Percentiles rank a stretch among this genome's conserved stretches.
These are phyloP conservation scores for Ilex asprella DNA, from an alignment of 257 asterid species.

Conservation along the genomic window DNA sequence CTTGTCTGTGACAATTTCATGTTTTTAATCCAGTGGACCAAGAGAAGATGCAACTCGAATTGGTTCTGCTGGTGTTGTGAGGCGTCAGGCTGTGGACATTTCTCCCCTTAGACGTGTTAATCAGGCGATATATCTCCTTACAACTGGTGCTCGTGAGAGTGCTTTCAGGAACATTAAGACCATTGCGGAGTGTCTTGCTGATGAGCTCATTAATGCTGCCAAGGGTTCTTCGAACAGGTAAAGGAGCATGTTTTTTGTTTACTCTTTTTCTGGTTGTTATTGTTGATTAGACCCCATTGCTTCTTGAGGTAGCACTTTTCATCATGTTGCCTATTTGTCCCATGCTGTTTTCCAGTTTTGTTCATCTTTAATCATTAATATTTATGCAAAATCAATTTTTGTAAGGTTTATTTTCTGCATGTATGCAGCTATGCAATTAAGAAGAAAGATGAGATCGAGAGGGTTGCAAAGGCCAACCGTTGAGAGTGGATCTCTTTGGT, in stretches of 20 bases:
- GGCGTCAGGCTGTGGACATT: too few relatives aligned
- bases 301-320: too few relatives aligned
- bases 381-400: too few relatives aligned
- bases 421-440: background rate
- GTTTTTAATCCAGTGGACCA: background rate
- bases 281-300: background rate
- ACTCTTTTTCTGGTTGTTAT: too few relatives aligned
- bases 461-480: slow-evolving; percentile 1
- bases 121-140: background rate
- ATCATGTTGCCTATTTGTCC: too few relatives aligned
- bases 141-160: background rate
- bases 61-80: too few relatives aligned
- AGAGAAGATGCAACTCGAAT: background rate
- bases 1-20: too few relatives aligned
- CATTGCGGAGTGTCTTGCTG: background rate
- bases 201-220: background rate
- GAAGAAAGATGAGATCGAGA: too few relatives aligned
- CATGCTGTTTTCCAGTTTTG: too few relatives aligned
- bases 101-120: background rate
- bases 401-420: too few relatives aligned
- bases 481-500: background rate
- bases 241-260: too few relatives aligned
- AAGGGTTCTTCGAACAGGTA: background rate
- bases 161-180: background rate
- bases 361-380: too few relatives aligned